phyloP scores from a whole-genome alignment of 768 basidiomycete species.

The Leccinum barrowsii region DNA sequence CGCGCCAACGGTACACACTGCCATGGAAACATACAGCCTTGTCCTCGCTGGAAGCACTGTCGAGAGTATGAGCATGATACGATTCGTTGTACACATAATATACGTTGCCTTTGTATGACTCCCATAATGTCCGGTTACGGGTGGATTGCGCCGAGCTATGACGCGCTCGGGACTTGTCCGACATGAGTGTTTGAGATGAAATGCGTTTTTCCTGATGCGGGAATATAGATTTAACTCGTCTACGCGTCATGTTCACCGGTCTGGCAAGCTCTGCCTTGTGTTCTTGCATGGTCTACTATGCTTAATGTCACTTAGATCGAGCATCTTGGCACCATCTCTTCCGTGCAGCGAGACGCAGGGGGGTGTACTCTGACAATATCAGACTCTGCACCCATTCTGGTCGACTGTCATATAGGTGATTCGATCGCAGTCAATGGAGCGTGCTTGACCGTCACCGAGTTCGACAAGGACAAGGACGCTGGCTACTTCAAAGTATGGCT shows the following conservation, averaged over 20 bases:
- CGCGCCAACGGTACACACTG: constrained; percentile 42
- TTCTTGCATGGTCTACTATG: neutral
- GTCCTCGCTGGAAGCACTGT: constrained; percentile 53
- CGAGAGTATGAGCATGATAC: constrained; percentile 10
- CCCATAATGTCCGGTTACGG: constrained; percentile 34
- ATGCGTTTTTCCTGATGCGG: neutral
- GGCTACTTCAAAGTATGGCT: constrained; percentile 94
- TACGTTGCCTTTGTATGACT: constrained; percentile 41
- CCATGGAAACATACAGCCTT: constrained; percentile 49
- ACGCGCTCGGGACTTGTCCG: constrained; percentile 1
- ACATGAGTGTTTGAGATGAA: constrained; percentile 14
- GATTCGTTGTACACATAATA: constrained; percentile 1
- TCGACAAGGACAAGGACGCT: constrained; percentile 54
- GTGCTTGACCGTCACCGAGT: constrained; percentile 90
- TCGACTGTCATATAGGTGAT: constrained; percentile 90
- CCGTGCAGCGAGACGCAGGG: constrained; percentile 58
- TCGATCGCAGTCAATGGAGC: constrained; percentile 87
- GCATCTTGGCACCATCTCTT: constrained; percentile 74
- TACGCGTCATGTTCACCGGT: constrained; percentile 68
- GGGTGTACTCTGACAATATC: constrained; percentile 84
- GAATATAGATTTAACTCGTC: neutral
- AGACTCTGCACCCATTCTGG: constrained; percentile 68
- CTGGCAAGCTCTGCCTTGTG: constrained; percentile 46
- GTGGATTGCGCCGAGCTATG: constrained; percentile 1
- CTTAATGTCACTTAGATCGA: constrained; percentile 62